A percentile compares a stretch with the other conserved stretches of the same genome.
Evolutionary conservation across 176 grass and related monocot genomes (phyloP).

Genomic region (Rhipidocladum racemiflorum): DNA sequence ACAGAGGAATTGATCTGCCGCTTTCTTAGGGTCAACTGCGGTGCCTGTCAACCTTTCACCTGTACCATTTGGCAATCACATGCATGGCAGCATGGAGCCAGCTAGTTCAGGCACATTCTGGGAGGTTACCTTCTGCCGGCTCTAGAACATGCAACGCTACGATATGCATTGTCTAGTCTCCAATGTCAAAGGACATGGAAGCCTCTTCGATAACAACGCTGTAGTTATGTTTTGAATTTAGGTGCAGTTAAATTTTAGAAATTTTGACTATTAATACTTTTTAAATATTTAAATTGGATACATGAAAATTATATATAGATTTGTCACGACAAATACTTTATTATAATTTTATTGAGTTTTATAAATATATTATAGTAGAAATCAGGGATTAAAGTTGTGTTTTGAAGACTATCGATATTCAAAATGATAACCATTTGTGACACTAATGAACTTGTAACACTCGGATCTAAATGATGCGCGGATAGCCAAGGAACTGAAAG

Average conservation of each 20-base stretch:
- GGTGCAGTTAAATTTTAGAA: too few species aligned
- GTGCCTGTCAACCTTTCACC: background rate
- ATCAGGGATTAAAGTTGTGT: too few species aligned
- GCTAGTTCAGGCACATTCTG: background rate
- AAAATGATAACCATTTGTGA: too few species aligned
- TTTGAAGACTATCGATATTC: too few species aligned
- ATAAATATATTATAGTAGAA: too few species aligned
- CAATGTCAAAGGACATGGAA: background rate
- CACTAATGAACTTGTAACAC: background rate
- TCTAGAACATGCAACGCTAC: conserved; percentile 10
- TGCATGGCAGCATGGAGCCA: background rate
- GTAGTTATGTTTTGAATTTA: too few species aligned
- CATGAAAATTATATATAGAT: too few species aligned
- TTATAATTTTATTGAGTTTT: too few species aligned
- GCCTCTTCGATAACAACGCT: too few species aligned
- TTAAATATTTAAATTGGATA: too few species aligned
- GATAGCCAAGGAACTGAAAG: background rate
- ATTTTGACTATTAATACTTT: too few species aligned
- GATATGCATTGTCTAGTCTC: background rate
- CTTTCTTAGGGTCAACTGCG: background rate
- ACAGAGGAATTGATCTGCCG: background rate
- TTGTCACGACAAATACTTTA: too few species aligned
- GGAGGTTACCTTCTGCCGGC: background rate
- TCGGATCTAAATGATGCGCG: background rate
- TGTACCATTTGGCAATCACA: background rate